Conservation (phyloP, 108 stramenopile species). For the Aureococcus anophagefferens region DNA sequence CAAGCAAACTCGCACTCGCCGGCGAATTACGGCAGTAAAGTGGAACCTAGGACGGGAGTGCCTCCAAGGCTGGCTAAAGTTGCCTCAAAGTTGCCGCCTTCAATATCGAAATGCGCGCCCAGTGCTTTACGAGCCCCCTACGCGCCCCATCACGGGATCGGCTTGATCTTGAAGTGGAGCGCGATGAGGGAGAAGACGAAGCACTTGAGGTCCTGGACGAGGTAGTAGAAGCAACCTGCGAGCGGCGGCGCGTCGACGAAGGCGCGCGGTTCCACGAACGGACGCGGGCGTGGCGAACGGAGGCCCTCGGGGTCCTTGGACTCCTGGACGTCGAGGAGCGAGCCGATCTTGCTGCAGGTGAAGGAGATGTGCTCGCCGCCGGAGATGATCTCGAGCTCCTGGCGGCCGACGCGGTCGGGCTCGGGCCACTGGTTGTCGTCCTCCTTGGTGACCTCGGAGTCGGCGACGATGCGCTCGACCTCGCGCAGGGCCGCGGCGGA, state of each 20-base stretch:
- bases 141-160: constrained; percentile 52
- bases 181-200: constrained; percentile 66
- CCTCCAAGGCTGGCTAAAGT: too few relatives aligned
- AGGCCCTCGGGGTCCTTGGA: constrained; percentile 69
- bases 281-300: too few relatives aligned
- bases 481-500: constrained; percentile 62
- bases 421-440: constrained; percentile 66
- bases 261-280: too few relatives aligned
- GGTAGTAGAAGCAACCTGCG: constrained; percentile 72
- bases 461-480: constrained; percentile 55
- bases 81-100: too few relatives aligned
- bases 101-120: too few relatives aligned
- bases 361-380: constrained; percentile 76
- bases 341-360: constrained; percentile 67
- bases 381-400: constrained; percentile 75
- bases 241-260: too few relatives aligned
- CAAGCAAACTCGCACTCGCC: too few relatives aligned
- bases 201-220: constrained; percentile 73
- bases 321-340: constrained; percentile 56
- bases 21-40: too few relatives aligned
- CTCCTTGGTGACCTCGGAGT: constrained; percentile 42
- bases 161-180: constrained; percentile 73
- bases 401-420: constrained; percentile 52
- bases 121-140: too few relatives aligned
- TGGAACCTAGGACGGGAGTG: too few relatives aligned